Base-by-base conservation (phyloP, 2,329 filamentous ascomycete genomes). In the Aspergillus ibericus region DNA sequence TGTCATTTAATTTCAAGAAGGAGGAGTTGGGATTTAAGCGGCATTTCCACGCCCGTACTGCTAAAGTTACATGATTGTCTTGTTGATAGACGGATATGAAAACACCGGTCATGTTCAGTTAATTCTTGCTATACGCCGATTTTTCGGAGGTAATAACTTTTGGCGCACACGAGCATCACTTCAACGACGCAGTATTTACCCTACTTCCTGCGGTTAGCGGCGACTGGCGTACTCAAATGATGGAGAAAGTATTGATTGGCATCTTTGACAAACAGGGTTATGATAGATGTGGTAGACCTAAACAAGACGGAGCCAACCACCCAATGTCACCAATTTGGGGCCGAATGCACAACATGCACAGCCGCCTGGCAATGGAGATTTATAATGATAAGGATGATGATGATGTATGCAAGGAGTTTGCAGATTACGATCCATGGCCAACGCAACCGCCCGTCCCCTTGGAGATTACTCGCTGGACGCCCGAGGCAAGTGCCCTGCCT, bases 1-100 rank as follows among this genome's bases (percentile, higher is more conserved):
- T 53, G 59, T 66, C 34, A 58, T 72, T 34, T 72, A 69, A 63
- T 59, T 53, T 15, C 10, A 32, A 16, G 18, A 16, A 29, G 34
- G 16, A 1, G 9, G 20, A 25, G 7, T 32, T 42, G 13, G n/a
- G 12, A 25, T 18, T 15, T 12, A 4, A 29, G 8, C n/a, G 25
- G 25, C 16, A 16, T n/a, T 44, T 5, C 18, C 13, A 44, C 10
- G n/a, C n/a, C 22, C 32, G n/a, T 27, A 16, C 18, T 32, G 25
- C 22, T 34, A 25, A 5, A 42, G 20, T 15, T n/a, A 18, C 5
- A 18, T 44, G 27, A 38, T 40, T 27, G 36, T 44, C 16, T 44
- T 42, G 7, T 29, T 48, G 25, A 44, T 53, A 44, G 51, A 42
- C 38, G 38, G 25, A 34, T 34, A 40, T 32, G 8, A 53, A 34